Conservation (phyloP, 106 monocot species). For the Dendrobium huoshanense region DNA sequence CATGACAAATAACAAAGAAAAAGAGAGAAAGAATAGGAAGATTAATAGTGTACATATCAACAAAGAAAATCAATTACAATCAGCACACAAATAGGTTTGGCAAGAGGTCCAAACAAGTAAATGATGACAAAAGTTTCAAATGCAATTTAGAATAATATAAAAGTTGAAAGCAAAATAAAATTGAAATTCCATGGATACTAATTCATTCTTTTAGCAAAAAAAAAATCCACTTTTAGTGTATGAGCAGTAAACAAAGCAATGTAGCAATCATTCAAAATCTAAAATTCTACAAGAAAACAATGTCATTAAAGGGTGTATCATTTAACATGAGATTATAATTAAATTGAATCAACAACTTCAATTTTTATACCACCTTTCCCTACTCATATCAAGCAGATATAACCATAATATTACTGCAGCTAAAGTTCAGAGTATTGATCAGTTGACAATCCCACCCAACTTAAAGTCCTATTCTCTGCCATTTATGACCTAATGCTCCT, state of each 20-base stretch:
- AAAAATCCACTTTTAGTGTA: too few species aligned
- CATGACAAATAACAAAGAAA: not conserved
- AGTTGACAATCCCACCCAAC: not conserved
- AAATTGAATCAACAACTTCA: not conserved
- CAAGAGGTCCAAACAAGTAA: not conserved
- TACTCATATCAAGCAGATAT: not conserved
- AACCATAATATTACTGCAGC: not conserved
- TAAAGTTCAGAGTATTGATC: not conserved
- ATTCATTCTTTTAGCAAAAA: too few species aligned
- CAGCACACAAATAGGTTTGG: not conserved
- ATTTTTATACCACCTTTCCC: not conserved
- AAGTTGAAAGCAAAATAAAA: too few species aligned
- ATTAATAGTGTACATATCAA: not conserved
- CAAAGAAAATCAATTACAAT: not conserved
- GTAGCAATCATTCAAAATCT: too few species aligned
- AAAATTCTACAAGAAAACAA: too few species aligned
- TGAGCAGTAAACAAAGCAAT: too few species aligned
- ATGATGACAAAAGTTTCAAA: too few species aligned
- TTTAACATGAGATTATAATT: not conserved
- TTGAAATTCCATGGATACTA: too few species aligned
- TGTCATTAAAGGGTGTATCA: not conserved
- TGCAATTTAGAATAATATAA: too few species aligned
- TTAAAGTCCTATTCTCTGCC: not conserved
- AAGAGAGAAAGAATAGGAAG: not conserved
- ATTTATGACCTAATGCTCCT: not conserved